Evolutionary conservation across 805 yeast species (phyloP), one percentile per base, ranked within the genome.

Genomic region (Ogataea pini): DNA sequence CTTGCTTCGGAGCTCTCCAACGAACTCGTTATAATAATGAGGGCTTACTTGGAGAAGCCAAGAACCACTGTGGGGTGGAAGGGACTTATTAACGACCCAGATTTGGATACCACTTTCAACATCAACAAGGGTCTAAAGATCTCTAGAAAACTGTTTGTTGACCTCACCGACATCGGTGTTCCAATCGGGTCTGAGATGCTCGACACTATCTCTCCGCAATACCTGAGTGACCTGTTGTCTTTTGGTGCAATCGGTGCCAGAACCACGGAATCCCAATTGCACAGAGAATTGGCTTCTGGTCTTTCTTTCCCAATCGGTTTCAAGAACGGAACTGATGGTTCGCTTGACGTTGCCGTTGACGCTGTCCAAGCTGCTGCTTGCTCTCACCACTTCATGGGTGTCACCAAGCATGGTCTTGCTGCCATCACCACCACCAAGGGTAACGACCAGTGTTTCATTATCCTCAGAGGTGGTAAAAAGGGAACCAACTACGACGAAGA

Each of bases 1-100:
- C 72, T 89, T 48, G 74, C 89, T 31, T 86, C 82, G 31, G 88
- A 87, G 68, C 78, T 88, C 54, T 69, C 82, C 52, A 80, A 76
- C 46, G 98, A 92, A 57, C 76, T 92, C 48, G 86, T 84, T 47
- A 79, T 92, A 50, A 80, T 92, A 55, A 92, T 92, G 99, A 86
- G 99, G 75, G 98, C 98, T 6, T 92, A 92, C 78, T 78, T 92
- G 59, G 99, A 92, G 73, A 92, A 92, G 72, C 99, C 99, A 63
- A 86, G 99, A 77, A 92, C 99, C 55, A 92, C 98, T 19, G 98
- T 92, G 47, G 99, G 99, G 56, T 92, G 99, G 99, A 92, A 92
- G 72, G 99, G 99, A 62, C 77, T 92, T 62, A 90, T 92, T 67
- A 92, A 92, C 70, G 99, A 92, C 71, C 99, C 99, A 40, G 96